These are phyloP conservation scores for Diaporthe vaccinii DNA, from an alignment of 2,329 filamentous ascomycete genomes.

Conservation along the genomic window DNA sequence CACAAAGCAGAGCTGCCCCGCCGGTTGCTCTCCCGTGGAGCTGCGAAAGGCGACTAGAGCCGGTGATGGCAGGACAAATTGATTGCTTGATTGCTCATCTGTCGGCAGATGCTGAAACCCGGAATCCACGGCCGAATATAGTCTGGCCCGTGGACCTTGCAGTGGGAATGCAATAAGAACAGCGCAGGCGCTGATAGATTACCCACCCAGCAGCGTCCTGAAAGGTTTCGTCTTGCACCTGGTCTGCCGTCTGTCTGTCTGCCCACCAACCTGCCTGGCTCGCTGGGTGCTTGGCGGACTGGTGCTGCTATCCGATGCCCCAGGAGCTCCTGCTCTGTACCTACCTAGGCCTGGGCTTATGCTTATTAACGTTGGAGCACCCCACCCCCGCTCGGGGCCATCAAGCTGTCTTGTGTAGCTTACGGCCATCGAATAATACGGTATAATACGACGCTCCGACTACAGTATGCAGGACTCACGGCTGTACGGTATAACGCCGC, in stretches of 20 bases:
- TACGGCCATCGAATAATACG: neutral
- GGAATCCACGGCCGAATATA: neutral
- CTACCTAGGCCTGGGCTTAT: neutral
- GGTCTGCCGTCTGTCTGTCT: too few relatives aligned
- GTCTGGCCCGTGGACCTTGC: neutral
- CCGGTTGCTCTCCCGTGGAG: slow-evolving; percentile 14
- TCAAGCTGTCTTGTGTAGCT: neutral
- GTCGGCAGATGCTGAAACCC: slow-evolving; percentile 20
- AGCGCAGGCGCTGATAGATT: neutral
- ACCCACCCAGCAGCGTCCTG: too few relatives aligned
- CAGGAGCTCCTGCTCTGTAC: too few relatives aligned
- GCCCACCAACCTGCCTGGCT: too few relatives aligned
- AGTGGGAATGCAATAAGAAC: slow-evolving; percentile 1
- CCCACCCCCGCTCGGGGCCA: neutral
- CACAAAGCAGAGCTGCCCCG: slow-evolving; percentile 17
- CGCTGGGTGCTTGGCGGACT: too few relatives aligned
- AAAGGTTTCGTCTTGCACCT: neutral
- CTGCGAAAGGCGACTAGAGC: neutral
- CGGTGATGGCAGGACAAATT: neutral
- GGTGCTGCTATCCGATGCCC: too few relatives aligned
- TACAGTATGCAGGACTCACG: slow-evolving; percentile 12
- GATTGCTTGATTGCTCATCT: slow-evolving; percentile 8
- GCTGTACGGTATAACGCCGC: slow-evolving; percentile 12
- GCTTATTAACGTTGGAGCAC: neutral
- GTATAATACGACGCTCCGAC: slow-evolving; percentile 21